Conservation (phyloP, 2,329 filamentous ascomycete genomes). For the Ophiosphaerella narmari region DNA sequence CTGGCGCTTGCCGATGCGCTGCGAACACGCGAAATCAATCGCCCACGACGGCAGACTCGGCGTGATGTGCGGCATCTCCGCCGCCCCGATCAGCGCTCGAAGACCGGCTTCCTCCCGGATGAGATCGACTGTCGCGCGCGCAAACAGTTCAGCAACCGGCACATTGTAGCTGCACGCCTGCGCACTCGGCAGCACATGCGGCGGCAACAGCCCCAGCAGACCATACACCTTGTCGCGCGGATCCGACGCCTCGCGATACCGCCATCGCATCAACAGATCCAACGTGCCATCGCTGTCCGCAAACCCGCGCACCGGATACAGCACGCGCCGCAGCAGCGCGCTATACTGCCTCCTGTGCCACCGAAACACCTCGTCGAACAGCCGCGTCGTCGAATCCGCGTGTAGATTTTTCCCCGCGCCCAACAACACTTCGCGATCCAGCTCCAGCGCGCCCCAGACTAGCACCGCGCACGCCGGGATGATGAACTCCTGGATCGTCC, state of each 20-base stretch:
- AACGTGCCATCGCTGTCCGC: constrained; percentile 12
- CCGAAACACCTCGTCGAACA: background rate
- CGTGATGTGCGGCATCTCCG: constrained; percentile 15
- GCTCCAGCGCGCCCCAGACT: constrained; percentile 1
- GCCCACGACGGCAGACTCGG: constrained; percentile 15
- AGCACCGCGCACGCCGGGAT: constrained; percentile 12
- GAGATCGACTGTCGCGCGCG: constrained; percentile 16
- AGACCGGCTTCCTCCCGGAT: constrained; percentile 11
- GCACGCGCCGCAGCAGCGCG: constrained; percentile 10
- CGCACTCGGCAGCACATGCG: constrained; percentile 3
- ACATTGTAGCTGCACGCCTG: constrained; percentile 11
- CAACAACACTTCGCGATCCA: background rate
- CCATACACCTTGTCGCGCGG: constrained; percentile 32
- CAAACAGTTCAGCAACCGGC: constrained; percentile 7
- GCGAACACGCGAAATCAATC: constrained; percentile 21
- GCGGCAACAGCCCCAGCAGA: constrained; percentile 18
- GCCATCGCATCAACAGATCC: constrained; percentile 23
- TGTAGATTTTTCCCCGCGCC: background rate
- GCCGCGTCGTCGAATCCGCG: background rate
- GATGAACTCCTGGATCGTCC: constrained; percentile 21
- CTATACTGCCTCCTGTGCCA: constrained; percentile 1
- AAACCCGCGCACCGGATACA: constrained; percentile 22
- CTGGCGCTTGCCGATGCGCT: constrained; percentile 17
- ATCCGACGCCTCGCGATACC: constrained; percentile 23
- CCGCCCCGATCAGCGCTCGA: constrained; percentile 13